Conservation (phyloP, 371 early-diverging fungal genomes). For the Mucor irregularis region DNA sequence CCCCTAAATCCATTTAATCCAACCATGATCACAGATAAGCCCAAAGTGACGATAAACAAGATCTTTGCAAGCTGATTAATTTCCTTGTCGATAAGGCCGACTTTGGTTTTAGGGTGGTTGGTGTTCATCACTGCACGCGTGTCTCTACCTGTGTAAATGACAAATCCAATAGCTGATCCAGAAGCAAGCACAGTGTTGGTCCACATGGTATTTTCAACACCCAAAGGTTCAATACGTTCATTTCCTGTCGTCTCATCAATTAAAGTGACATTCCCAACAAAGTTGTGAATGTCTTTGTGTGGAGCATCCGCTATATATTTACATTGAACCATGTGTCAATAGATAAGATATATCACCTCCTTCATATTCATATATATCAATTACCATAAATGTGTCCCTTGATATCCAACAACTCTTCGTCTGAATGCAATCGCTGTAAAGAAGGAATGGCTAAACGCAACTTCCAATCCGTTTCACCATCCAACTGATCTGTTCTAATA, state of each 20-base stretch:
- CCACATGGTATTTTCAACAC: conserved; percentile 97
- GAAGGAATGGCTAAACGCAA: conserved; percentile 84
- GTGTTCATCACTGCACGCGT: conserved; percentile 99
- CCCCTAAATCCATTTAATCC: conserved; percentile 89
- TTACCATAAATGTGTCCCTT: conserved; percentile 57
- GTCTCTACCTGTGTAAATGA: conserved; percentile 97
- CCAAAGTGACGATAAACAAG: conserved; percentile 82
- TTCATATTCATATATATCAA: too few species aligned
- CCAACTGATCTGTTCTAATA: conserved; percentile 99
- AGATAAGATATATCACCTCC: too few species aligned
- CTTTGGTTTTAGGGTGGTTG: conserved; percentile 92
- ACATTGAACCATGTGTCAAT: too few species aligned
- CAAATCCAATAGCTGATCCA: conserved; percentile 89
- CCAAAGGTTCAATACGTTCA: conserved; percentile 69
- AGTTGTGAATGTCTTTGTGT: conserved; percentile 96
- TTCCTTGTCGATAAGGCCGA: conserved; percentile 94
- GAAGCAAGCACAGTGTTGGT: conserved; percentile 98
- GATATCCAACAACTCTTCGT: conserved; percentile 58
- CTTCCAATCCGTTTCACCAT: conserved; percentile 99
- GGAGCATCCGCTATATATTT: conserved; percentile 88
- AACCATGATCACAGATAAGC: conserved; percentile 86
- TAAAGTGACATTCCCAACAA: conserved; percentile 83
- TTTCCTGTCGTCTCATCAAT: conserved; percentile 48
- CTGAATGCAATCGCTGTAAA: conserved; percentile 70
- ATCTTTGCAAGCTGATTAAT: conserved; percentile 94